Evolutionary conservation across 441 rosid genomes (phyloP), one percentile per base, ranked within the genome.

Genomic region (Geranium incanum): DNA sequence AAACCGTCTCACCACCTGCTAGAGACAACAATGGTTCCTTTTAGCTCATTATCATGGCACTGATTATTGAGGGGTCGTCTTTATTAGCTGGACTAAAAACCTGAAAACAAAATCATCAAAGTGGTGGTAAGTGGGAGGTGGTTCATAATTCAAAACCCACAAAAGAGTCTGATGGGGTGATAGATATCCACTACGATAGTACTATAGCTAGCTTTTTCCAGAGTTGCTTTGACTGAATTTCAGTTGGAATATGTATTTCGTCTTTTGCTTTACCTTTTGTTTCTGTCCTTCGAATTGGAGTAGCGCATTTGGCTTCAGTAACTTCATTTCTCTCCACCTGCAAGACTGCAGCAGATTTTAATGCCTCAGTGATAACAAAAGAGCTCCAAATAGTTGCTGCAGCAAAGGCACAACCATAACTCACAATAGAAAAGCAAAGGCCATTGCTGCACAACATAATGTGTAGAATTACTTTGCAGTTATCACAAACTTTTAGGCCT

Each of bases 71-170:
- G 7, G 23, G 6, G 18, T 45, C 52, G 8, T 45, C 52, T 45
- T 45, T 45, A 45, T 45, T 45, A 45, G n/a, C 52, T 45, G n/a
- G 52, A 45, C 52, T 28, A 45, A 3, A 45, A 45, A 45, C 43
- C 43, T 39, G 43, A 39, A 39, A 39, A 39, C 43, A 75, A 66
- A 70, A 74, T 57, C 36, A 66, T 50, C 43, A 69, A 67, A 70
- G 43, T 68, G 81, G 75, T 70, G 75, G 80, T 68, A 18, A 57
- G 63, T 57, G 18, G 70, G 78, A 55, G 41, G 36, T 67, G 60
- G 36, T 73, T 73, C 23, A 71, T 55, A 67, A 68, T 67, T 21
- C 68, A 76, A 70, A 33, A 21, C 62, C 76, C 21, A 76, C 70
- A 64, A 68, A 74, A 68, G 70, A 36, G 67, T 70, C 67, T 38